Conservation (phyloP, 2,329 filamentous ascomycete species). For the Aureobasidium leucospermi region DNA sequence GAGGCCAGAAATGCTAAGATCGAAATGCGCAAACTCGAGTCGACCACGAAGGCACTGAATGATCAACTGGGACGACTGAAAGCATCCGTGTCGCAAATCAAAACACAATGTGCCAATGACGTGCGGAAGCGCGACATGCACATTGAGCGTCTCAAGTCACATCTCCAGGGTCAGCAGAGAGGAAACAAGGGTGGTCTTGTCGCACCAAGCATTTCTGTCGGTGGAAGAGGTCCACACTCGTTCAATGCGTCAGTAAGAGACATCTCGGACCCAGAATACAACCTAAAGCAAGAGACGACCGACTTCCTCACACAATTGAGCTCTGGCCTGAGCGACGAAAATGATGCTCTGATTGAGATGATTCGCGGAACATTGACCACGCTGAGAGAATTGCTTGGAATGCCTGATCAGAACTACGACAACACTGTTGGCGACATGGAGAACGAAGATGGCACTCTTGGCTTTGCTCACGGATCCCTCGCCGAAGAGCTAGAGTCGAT, state of each 20-base stretch:
- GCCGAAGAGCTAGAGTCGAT: conserved; percentile 67
- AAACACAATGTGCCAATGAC: conserved; percentile 82
- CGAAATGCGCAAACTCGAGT: conserved; percentile 72
- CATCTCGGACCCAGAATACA: conserved; percentile 53
- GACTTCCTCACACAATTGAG: conserved; percentile 82
- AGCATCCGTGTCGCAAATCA: conserved; percentile 70
- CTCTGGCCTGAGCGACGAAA: conserved; percentile 80
- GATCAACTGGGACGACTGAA: conserved; percentile 79
- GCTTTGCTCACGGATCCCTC: conserved; percentile 57
- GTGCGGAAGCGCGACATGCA: conserved; percentile 84
- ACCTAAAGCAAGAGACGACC: conserved; percentile 78
- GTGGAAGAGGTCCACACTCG: conserved; percentile 40
- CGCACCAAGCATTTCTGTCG: conserved; percentile 43
- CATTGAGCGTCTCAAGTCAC: conserved; percentile 80
- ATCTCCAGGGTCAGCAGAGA: conserved; percentile 60
- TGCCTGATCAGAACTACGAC: conserved; percentile 33
- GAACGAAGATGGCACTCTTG: conserved; percentile 26
- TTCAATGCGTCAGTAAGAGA: conserved; percentile 41
- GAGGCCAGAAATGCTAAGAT: conserved; percentile 69
- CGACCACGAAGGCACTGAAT: conserved; percentile 64
- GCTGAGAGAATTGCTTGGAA: conserved; percentile 57
- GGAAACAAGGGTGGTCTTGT: conserved; percentile 37
- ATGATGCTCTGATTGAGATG: conserved; percentile 70
- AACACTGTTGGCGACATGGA: conserved; percentile 18
- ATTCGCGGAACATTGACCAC: conserved; percentile 64